A percentile compares a stretch with the other conserved stretches of the same genome.
These are phyloP conservation scores for Rhizoctonia solani DNA, from an alignment of 1,284 basidiomycete species.

Conservation along the genomic window DNA sequence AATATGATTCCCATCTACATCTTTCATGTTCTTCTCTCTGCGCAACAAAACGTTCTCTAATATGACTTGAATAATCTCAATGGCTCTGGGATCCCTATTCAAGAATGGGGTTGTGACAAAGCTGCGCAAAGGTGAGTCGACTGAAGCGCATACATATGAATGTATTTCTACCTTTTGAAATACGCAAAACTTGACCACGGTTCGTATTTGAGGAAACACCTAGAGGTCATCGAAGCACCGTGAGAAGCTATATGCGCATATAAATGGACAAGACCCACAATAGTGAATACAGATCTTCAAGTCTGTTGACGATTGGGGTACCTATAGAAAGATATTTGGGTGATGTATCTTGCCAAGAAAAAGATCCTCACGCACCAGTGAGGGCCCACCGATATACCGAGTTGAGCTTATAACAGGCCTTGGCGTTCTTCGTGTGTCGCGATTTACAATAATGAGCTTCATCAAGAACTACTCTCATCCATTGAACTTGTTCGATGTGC, in stretches of 20 bases:
- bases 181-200: slow-evolving; percentile 67
- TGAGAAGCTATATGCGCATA: background rate
- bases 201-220: slow-evolving; percentile 86
- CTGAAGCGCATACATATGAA: background rate
- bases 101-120: slow-evolving; percentile 91
- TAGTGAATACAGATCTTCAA: slow-evolving; percentile 91
- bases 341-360: background rate
- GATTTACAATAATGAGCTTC: slow-evolving; percentile 93
- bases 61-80: slow-evolving; percentile 92
- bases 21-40: slow-evolving; percentile 94
- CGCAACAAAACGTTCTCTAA: slow-evolving; percentile 86
- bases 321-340: slow-evolving; percentile 49
- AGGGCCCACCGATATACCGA: slow-evolving; percentile 88
- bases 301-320: slow-evolving; percentile 93
- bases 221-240: slow-evolving; percentile 43
- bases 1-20: slow-evolving; percentile 84
- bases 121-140: slow-evolving; percentile 47
- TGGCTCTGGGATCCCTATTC: slow-evolving; percentile 83
- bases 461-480: slow-evolving; percentile 63
- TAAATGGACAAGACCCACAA: slow-evolving; percentile 57
- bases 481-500: slow-evolving; percentile 58
- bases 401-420: slow-evolving; percentile 84
- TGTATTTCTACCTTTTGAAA: slow-evolving; percentile 31
- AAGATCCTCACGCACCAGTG: slow-evolving; percentile 57
- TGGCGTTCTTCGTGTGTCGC: slow-evolving; percentile 84